Percentiles rank a stretch among this genome's conserved stretches.
Evolutionary conservation across 768 basidiomycete genomes (phyloP).

Genomic region (Pisolithus albus): DNA sequence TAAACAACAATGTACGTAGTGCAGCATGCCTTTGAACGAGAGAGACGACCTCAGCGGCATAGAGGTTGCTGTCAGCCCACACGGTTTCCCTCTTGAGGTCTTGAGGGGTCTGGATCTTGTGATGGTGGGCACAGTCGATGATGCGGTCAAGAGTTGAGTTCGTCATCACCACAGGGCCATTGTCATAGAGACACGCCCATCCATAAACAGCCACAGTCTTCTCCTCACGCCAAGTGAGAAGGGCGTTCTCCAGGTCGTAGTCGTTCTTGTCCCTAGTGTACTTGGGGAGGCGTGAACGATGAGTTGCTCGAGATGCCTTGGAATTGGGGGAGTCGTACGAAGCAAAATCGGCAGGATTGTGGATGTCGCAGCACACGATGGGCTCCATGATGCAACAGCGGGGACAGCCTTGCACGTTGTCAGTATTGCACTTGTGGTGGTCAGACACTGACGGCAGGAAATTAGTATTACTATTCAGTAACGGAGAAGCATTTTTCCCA

Average conservation of each 20-base stretch:
- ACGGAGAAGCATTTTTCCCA: conserved; percentile 3
- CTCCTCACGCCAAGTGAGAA: conserved; percentile 11
- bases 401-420: conserved; percentile 6
- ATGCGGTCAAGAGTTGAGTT: conserved; percentile 14
- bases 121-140: conserved; percentile 19
- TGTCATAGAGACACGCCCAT: not conserved
- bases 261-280: not conserved
- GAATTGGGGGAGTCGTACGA: not conserved
- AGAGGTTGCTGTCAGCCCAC: conserved; percentile 8
- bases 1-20: not conserved
- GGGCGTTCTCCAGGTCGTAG: not conserved
- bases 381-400: conserved; percentile 8
- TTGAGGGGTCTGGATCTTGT: conserved; percentile 3
- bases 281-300: not conserved
- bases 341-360: conserved; percentile 8
- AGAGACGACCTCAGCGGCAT: not conserved
- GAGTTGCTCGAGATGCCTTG: not conserved
- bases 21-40: not conserved
- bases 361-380: conserved; percentile 21
- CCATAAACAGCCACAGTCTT: conserved; percentile 5
- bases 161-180: conserved; percentile 14
- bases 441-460: conserved; percentile 3
- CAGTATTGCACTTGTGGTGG: conserved; percentile 2
- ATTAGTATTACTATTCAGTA: not conserved
- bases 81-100: conserved; percentile 14